Evolutionary conservation across 2,329 filamentous ascomycete species (phyloP).

Genomic region (Xylaria digitata): DNA sequence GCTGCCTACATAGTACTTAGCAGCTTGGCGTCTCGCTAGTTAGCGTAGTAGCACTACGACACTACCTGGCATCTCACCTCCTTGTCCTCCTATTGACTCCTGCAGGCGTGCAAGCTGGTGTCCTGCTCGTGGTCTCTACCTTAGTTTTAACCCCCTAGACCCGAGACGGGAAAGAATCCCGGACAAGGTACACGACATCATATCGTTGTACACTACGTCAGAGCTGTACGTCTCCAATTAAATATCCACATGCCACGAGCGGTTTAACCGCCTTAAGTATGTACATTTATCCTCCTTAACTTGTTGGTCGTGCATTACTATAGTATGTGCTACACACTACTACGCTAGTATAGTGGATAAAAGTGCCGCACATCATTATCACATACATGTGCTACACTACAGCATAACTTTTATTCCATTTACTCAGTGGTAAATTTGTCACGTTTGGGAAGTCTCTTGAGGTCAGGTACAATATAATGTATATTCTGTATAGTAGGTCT

Average conservation of each 20-base stretch:
- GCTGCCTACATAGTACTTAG: too few relatives aligned
- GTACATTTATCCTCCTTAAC: too few relatives aligned
- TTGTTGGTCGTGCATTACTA: too few relatives aligned
- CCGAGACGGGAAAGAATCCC: too few relatives aligned
- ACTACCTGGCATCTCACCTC: neutral
- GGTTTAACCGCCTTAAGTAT: conserved; percentile 25
- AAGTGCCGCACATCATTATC: neutral
- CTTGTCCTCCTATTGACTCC: neutral
- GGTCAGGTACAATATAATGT: too few relatives aligned
- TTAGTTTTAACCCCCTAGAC: neutral
- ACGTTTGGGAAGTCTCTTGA: too few relatives aligned
- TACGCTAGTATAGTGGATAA: too few relatives aligned
- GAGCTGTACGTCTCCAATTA: conserved; percentile 3
- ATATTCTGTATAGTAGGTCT: too few relatives aligned
- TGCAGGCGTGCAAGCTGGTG: neutral
- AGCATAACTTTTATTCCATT: too few relatives aligned
- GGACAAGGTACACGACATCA: neutral
- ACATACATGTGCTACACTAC: neutral
- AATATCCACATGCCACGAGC: conserved; percentile 41
- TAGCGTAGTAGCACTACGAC: neutral
- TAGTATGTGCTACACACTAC: too few relatives aligned
- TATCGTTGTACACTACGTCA: neutral
- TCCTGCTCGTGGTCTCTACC: conserved; percentile 5
- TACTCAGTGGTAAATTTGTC: too few relatives aligned
- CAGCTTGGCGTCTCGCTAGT: too few relatives aligned